phyloP scores from a whole-genome alignment of 805 yeast species.

The Barnettozyma sucrosica region DNA sequence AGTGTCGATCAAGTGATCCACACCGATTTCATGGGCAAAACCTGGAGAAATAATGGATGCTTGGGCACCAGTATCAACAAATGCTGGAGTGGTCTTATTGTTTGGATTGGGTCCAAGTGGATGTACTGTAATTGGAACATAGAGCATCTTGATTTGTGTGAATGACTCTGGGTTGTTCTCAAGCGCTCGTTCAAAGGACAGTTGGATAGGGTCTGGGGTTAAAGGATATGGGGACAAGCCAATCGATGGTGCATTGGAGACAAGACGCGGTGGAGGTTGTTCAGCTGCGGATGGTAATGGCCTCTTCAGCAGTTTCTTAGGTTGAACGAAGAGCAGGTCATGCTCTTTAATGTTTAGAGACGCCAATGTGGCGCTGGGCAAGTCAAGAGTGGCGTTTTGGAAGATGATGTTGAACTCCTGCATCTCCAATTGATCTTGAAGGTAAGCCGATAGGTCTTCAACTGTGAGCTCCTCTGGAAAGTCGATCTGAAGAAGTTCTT shows the following conservation, averaged over 20 bases:
- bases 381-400: constrained; percentile 4
- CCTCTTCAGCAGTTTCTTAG: not conserved
- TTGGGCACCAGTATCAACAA: constrained; percentile 97
- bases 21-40: constrained; percentile 67
- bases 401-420: constrained; percentile 31
- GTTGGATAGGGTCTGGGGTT: constrained; percentile 6
- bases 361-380: not conserved
- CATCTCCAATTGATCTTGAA: constrained; percentile 36
- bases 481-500: constrained; percentile 38
- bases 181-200: constrained; percentile 49
- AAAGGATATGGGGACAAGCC: not conserved
- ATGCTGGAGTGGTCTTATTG: constrained; percentile 57
- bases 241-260: not conserved
- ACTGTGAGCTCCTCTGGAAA: constrained; percentile 59
- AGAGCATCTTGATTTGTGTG: constrained; percentile 77
- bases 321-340: constrained; percentile 3
- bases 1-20: constrained; percentile 69
- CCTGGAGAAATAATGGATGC: constrained; percentile 74
- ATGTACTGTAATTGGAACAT: constrained; percentile 36
- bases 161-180: constrained; percentile 91
- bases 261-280: not conserved
- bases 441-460: constrained; percentile 63
- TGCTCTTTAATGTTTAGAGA: constrained; percentile 2
- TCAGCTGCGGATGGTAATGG: not conserved
- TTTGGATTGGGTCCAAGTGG: constrained; percentile 3